phyloP scores from a whole-genome alignment of 2,329 filamentous ascomycete genomes.

The Fusarium keratoplasticum region DNA sequence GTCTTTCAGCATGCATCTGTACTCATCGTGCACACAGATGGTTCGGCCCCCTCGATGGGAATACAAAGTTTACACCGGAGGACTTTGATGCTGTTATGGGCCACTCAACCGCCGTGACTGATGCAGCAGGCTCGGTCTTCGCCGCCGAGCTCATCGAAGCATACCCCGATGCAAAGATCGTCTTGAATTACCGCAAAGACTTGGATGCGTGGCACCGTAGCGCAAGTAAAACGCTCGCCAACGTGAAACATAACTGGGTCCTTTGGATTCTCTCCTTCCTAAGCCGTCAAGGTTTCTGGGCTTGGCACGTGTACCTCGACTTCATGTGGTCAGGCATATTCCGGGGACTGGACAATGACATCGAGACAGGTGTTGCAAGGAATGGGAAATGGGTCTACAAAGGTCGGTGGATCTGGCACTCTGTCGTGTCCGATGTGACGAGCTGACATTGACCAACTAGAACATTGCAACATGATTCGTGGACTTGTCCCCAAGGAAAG shows the following conservation, averaged over 20 bases:
- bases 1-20: too few species aligned
- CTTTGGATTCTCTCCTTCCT: not conserved
- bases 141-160: not conserved
- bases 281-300: not conserved
- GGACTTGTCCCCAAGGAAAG: not conserved
- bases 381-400: not conserved
- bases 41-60: conserved; percentile 19
- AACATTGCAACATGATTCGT: not conserved
- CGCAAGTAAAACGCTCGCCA: not conserved
- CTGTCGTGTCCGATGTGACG: not conserved
- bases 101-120: not conserved
- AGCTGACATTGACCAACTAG: not conserved
- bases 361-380: not conserved
- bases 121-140: not conserved
- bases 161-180: not conserved
- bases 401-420: not conserved
- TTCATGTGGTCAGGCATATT: not conserved
- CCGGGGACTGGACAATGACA: not conserved
- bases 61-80: conserved; percentile 4
- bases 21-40: conserved; percentile 8
- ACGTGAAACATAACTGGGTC: not conserved
- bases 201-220: not conserved
- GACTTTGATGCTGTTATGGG: not conserved
- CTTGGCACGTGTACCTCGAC: not conserved
- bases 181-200: not conserved